Conservation (phyloP, 768 basidiomycete species). For the Rhizopogon vinicolor region DNA sequence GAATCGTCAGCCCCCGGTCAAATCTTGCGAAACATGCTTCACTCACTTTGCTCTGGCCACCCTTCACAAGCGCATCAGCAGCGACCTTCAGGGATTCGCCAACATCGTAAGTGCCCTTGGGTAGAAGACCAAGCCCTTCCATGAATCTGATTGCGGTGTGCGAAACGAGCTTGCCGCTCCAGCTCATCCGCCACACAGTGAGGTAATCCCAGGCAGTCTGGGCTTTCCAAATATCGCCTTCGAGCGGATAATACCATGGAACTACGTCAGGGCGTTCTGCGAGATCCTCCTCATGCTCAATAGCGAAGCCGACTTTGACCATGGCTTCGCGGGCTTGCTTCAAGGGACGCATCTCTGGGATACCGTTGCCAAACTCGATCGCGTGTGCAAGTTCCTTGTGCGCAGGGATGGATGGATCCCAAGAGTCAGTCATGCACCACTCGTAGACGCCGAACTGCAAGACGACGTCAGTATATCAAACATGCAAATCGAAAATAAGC, state of each 20-base stretch:
- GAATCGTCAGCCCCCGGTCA: background rate
- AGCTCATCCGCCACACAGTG: constrained; percentile 87
- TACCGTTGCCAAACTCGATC: constrained; percentile 94
- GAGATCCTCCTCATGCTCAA: constrained; percentile 91
- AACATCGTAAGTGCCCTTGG: constrained; percentile 90
- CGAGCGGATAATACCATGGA: constrained; percentile 96
- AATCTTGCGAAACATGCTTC: background rate
- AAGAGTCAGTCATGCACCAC: constrained; percentile 96
- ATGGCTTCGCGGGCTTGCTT: constrained; percentile 70
- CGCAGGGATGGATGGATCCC: constrained; percentile 80
- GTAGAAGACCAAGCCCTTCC: constrained; percentile 76
- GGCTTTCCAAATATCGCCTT: constrained; percentile 88
- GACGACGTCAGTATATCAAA: background rate
- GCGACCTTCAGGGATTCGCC: constrained; percentile 86
- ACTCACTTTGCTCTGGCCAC: constrained; percentile 81
- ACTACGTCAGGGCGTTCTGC: constrained; percentile 75
- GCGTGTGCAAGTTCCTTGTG: constrained; percentile 91
- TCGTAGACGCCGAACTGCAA: constrained; percentile 94
- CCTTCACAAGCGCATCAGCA: constrained; percentile 71
- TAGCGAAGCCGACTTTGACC: constrained; percentile 76
- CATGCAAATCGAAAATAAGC: constrained; percentile 24
- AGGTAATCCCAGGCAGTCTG: constrained; percentile 93
- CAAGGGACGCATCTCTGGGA: constrained; percentile 93
- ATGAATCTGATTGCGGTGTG: constrained; percentile 74
- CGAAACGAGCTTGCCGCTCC: constrained; percentile 78